A percentile compares a stretch with the other conserved stretches of the same genome.
Evolutionary conservation across 257 asterid species (phyloP).

Genomic region (Euphrasia confusa): DNA sequence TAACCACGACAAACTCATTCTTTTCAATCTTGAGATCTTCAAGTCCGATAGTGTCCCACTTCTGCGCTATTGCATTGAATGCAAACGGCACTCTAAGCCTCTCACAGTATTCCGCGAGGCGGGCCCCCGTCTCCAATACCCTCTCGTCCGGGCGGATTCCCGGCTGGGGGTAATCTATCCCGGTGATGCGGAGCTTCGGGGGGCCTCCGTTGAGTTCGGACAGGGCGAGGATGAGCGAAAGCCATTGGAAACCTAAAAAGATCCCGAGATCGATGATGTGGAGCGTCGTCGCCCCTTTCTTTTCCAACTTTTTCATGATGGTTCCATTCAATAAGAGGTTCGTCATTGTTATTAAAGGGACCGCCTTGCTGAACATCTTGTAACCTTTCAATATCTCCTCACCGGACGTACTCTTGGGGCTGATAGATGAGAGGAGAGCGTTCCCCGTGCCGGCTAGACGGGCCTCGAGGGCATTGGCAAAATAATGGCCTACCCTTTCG

Average conservation of each 20-base stretch:
- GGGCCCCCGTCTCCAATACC: slow-evolving; percentile 42
- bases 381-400: slow-evolving; percentile 37
- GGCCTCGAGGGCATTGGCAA: slow-evolving; percentile 46
- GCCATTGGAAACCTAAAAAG: slow-evolving; percentile 55
- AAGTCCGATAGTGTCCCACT: slow-evolving; percentile 37
- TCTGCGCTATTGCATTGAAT: slow-evolving; percentile 41
- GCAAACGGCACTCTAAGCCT: slow-evolving; percentile 43
- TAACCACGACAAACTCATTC: slow-evolving; percentile 38
- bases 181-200: slow-evolving; percentile 50
- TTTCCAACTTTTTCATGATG: slow-evolving; percentile 28
- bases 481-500: slow-evolving; percentile 43
- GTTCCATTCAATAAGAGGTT: slow-evolving; percentile 37
- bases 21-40: slow-evolving; percentile 36
- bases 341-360: slow-evolving; percentile 44
- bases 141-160: slow-evolving; percentile 53
- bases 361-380: slow-evolving; percentile 38
- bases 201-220: slow-evolving; percentile 36
- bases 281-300: slow-evolving; percentile 25
- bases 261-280: slow-evolving; percentile 47
- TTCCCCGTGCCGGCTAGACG: slow-evolving; percentile 47
- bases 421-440: slow-evolving; percentile 3
- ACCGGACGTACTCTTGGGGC: slow-evolving; percentile 30
- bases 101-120: slow-evolving; percentile 40
- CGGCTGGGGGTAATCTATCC: slow-evolving; percentile 49
- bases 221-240: slow-evolving; percentile 37